Evolutionary conservation across 495 filamentous ascomycete species (phyloP), one percentile per base, ranked within the genome.

Genomic region (Hypoxylon cercidicola): DNA sequence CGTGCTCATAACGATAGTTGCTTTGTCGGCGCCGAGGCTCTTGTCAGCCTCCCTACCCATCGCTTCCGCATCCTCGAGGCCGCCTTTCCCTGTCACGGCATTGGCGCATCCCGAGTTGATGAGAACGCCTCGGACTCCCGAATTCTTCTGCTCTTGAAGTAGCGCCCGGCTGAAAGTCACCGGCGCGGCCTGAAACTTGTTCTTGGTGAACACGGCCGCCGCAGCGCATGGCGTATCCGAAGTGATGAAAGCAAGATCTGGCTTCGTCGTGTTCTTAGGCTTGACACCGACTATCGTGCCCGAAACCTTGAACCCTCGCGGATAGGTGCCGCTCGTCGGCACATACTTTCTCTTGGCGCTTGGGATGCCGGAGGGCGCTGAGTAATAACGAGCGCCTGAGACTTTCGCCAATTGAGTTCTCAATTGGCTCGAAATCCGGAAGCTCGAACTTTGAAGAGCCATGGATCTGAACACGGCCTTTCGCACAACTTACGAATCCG

Each of bases 31-130:
- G 32, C 87, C 87, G 19, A 89, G 82, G 69, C 83, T 88, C 68
- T 85, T 80, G 71, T 97, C 93, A 3, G 93, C 90, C 50, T 84
- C 87, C 62, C 79, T 77, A 0, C 86, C 92, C 96, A 99, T 98
- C 53, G 79, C 82, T 45, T 83, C 76, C 11, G 96, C 95, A 84
- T 98, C 93, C 71, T 97, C 90, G 63, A 96, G 76, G 1, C 95
- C 95, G 20, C 90, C 90, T 74, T 90, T 94, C 37, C 95, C 95
- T 1, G 95, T 99, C 28, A 99, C 93, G 3, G 95, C 96, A 83
- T 99, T 99, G 53, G 95, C 95, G 71, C 94, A 97, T 41, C 95
- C 96, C 25, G 92, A 93, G 78, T 99, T 99, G 77, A 97, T 89
- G 15, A 99, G 86, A 21, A 99, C 87, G 19, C 89, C 88, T 52